These are phyloP conservation scores for Cyamopsis tetragonoloba DNA, from an alignment of 306 rosid species.

Conservation along the genomic window DNA sequence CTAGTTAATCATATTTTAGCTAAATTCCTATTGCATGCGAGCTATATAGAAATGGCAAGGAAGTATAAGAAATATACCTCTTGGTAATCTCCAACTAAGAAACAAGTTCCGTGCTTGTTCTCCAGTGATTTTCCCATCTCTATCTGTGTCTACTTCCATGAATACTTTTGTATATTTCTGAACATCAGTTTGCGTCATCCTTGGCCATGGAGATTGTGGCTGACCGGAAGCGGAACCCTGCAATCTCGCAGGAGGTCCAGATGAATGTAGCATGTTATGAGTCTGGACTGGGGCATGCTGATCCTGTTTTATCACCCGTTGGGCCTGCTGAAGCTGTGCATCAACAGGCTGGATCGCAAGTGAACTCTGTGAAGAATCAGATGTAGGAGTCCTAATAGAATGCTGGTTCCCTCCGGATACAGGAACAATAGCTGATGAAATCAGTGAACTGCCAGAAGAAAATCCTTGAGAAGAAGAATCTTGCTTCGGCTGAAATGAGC, in stretches of 20 bases:
- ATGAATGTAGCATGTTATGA: slow-evolving; percentile 25
- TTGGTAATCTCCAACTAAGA: slow-evolving; percentile 88
- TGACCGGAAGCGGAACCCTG: slow-evolving; percentile 58
- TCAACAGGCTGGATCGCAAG: slow-evolving; percentile 44
- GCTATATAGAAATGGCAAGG: slow-evolving; percentile 12
- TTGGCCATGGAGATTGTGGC: slow-evolving; percentile 79
- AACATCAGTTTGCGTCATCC: slow-evolving; percentile 74
- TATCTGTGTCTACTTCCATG: slow-evolving; percentile 86
- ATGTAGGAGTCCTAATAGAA: slow-evolving; percentile 38
- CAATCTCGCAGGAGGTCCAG: slow-evolving; percentile 46
- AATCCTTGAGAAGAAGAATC: slow-evolving; percentile 44
- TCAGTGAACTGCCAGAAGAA: slow-evolving; percentile 36
- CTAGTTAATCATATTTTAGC: neutral
- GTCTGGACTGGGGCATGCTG: slow-evolving; percentile 44
- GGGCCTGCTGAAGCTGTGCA: slow-evolving; percentile 51
- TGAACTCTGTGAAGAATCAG: slow-evolving; percentile 51
- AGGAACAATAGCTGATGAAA: slow-evolving; percentile 50
- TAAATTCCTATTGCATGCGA: neutral
- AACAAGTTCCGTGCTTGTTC: slow-evolving; percentile 91
- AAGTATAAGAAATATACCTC: slow-evolving; percentile 56
- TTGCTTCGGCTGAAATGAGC: slow-evolving; percentile 52
- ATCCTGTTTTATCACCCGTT: slow-evolving; percentile 45
- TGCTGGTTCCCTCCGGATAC: slow-evolving; percentile 50
- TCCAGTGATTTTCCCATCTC: slow-evolving; percentile 96
- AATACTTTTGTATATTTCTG: slow-evolving; percentile 90